Base-by-base conservation (phyloP, 805 yeast genomes). In the Lipomyces yamanashiensis region DNA sequence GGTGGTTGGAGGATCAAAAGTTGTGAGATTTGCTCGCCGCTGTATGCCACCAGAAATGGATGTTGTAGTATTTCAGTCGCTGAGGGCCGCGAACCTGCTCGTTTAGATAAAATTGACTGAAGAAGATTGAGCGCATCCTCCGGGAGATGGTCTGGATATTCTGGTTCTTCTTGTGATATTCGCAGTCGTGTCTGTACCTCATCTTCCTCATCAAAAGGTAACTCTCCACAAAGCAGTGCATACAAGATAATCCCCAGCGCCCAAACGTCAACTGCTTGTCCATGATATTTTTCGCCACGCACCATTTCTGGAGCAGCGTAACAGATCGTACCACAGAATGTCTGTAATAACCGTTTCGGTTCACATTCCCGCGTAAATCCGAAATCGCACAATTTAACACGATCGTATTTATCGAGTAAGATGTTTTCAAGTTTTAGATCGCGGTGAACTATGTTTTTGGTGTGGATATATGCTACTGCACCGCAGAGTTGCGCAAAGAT, bases 261-360 rank as follows among this genome's bases (percentile, higher is more conserved):
- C 99, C 99, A 93, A 7, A 89, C 85, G 74, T 93, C 99, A 1
- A 87, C 85, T 4, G 78, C 60, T 54, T 61, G 59, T n/a, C 54
- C 54, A 17, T 39, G 33, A 74, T 92, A 92, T 52, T 86, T 85
- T 64, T 84, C 82, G 65, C 86, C 82, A 60, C 80, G 79, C 17
- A 92, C 79, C 66, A 95, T 79, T 73, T 93, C 99, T 0, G 99
- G 99, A 0, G 99, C 97, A 97, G 93, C 92, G 74, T 93, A 93
- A 2, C 91, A 96, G 0, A 92, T 86, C 0, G 98, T 93, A 2
- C 99, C 99, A 76, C 99, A 93, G 1, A 92, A 81, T 0, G 97
- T 95, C 55, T 87, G 89, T 40, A 93, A 76, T 53, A 87, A 75
- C 5, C 81, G 76, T 55, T 87, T 80, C 0, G 81, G 78, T 39